Evolutionary conservation across 2,329 filamentous ascomycete species (phyloP), one percentile per base, ranked within the genome.

Genomic region (Curvularia lunata): DNA sequence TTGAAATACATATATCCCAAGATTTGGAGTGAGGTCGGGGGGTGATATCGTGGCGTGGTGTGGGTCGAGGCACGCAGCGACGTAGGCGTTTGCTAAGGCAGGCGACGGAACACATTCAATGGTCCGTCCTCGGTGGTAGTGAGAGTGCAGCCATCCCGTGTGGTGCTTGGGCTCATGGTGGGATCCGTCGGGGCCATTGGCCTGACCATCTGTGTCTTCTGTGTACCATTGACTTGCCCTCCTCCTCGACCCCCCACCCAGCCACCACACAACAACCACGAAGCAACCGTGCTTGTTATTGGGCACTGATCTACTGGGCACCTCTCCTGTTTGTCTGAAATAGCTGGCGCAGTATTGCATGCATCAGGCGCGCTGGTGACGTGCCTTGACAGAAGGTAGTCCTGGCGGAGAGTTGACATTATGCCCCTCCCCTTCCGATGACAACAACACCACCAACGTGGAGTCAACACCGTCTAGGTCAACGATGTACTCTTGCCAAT

Each of bases 391-490:
- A 41, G 32, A 30, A 9, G 12, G 28, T 30, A 30, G 47, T 41
- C 52, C 50, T 47, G 32, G 52, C 52, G 47, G 32, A 18, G 43
- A 54, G 16, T 47, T 48, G 32, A 50, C 34, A 32, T 37, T n/a
- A 18, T 34, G 34, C 47, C 19, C 37, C 46, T 52, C 27, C 42
- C 23, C 27, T 47, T 42, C 49, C 47, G 27, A 58, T 34, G 34
- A 30, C 47, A 32, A 40, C 52, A 55, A 48, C 52, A 55, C 48
- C 52, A 50, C 47, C 47, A 51, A 18, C 46, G 54, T 34, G 21
- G 47, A 27, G 46, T 23, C 42, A 30, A 50, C 32, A 46, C 30
- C 28, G 41, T 28, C n/a, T 41, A 49, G 7, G 4, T 7, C 25
- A 19, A 38, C 16, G 18, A 38, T 2, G 28, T 50, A 21, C 32